These are phyloP conservation scores for Xylaria sp. DNA, from an alignment of 2,329 filamentous ascomycete genomes.

Conservation along the genomic window DNA sequence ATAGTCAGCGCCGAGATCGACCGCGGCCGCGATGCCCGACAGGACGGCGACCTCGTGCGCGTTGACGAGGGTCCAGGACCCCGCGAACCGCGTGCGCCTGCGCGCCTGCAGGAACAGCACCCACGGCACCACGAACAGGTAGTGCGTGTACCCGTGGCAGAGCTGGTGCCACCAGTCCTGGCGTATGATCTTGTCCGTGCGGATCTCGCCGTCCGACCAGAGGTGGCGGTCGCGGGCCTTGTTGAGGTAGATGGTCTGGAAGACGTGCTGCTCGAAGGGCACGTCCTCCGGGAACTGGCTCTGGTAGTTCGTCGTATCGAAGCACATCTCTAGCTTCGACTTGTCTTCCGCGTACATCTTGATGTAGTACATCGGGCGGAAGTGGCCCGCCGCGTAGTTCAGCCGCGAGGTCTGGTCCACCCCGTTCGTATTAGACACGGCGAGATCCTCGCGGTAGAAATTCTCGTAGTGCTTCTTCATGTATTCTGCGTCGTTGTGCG, in stretches of 20 bases:
- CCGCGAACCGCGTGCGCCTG: slow-evolving; percentile 69
- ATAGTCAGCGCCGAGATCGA: slow-evolving; percentile 73
- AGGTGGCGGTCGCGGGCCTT: slow-evolving; percentile 64
- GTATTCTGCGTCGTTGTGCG: slow-evolving; percentile 72
- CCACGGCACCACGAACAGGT: slow-evolving; percentile 70
- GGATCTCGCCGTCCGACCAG: slow-evolving; percentile 66
- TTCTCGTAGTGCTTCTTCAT: slow-evolving; percentile 77
- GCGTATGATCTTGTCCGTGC: slow-evolving; percentile 64
- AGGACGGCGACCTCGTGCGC: slow-evolving; percentile 76
- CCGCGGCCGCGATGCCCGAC: slow-evolving; percentile 74
- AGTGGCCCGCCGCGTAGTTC: slow-evolving; percentile 57
- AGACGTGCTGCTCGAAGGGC: slow-evolving; percentile 53
- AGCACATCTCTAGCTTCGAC: slow-evolving; percentile 65
- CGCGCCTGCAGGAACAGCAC: slow-evolving; percentile 74
- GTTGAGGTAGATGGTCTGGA: slow-evolving; percentile 67
- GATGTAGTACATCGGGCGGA: slow-evolving; percentile 67
- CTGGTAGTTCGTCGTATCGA: slow-evolving; percentile 66
- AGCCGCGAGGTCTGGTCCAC: slow-evolving; percentile 55
- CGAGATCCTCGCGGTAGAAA: slow-evolving; percentile 62
- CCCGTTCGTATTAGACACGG: slow-evolving; percentile 46
- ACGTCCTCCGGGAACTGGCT: slow-evolving; percentile 68
- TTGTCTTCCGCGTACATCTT: slow-evolving; percentile 63
- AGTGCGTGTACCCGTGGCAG: slow-evolving; percentile 69
- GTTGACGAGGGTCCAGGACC: slow-evolving; percentile 74
- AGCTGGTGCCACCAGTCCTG: slow-evolving; percentile 73